These are phyloP conservation scores for Magnusiomyces suaveolens DNA, from an alignment of 1,139 yeast genomes.

Conservation along the genomic window DNA sequence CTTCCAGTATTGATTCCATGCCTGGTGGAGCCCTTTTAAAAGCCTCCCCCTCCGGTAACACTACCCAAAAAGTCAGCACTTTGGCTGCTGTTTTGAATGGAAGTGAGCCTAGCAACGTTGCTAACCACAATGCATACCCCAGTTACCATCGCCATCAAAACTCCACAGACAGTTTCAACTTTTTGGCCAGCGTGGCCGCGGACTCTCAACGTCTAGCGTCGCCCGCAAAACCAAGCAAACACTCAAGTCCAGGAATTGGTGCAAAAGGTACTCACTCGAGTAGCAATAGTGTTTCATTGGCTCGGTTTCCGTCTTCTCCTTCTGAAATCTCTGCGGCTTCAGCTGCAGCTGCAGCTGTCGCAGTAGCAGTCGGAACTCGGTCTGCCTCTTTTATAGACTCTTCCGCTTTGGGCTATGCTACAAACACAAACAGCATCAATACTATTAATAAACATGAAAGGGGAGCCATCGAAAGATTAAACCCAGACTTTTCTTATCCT, in stretches of 20 bases:
- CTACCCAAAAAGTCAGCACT: neutral
- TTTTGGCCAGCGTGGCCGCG: conserved; percentile 11
- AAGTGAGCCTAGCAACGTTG: no score
- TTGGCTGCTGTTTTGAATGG: neutral
- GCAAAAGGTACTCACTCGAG: neutral
- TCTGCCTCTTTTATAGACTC: neutral
- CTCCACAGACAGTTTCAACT: conserved; percentile 8
- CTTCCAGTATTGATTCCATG: no score
- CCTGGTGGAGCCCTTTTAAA: no score
- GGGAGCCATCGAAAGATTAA: neutral
- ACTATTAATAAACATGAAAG: neutral
- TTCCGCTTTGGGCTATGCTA: neutral
- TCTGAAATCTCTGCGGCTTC: neutral
- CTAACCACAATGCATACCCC: no score
- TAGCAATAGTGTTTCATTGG: no score
- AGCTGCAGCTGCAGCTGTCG: neutral
- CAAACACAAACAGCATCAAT: neutral
- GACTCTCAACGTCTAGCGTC: conserved; percentile 4
- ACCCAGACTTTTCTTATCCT: conserved; percentile 1
- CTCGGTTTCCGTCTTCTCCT: no score
- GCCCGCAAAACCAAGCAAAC: neutral
- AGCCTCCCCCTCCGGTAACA: no score
- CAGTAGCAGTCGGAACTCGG: neutral
- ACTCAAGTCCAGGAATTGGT: neutral
- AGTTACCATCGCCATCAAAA: neutral